Base-by-base conservation (phyloP, 202 grass and related monocot genomes). In the Dendrocalamus latiflorus region DNA sequence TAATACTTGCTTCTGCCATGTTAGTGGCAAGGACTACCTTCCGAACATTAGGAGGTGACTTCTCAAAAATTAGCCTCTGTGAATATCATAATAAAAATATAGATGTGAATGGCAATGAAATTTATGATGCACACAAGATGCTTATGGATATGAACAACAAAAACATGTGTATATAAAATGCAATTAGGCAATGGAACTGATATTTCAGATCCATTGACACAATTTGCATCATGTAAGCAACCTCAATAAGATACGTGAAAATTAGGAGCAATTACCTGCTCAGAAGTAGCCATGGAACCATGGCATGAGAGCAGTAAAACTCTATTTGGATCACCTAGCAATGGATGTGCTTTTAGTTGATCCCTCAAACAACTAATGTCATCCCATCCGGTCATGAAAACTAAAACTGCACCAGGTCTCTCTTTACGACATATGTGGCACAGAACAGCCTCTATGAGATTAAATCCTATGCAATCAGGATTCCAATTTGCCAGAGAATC, bases 1-100 rank as follows among this genome's bases (percentile, higher is more conserved):
- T 98, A 86, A 98, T 98, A 83, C 96, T 98, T 85, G 96, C 96
- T 89, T 98, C 93, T 81, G 93, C 93, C 96, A 98, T 98, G 78
- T 98, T 98, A 85, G 96, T 98, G 54, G 96, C 91, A 80, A 98
- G 91, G 47, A 98, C 89, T 85, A 98, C 81, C 76, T 98, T 98
- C 48, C 96, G 90, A 77, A 95, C 83, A 87, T 98, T 98, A 57
- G 89, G 90, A 84, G 91, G 92, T 70, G 89, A 60, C 60, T 86
- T 92, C 81, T 98, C 93, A 88, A 98, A 98, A 76, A 98, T 98
- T 72, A 98, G 80, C 88, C 94, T 93, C 90, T 98, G 87, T 20
- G 33, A 45, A 64, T 41, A 88, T 76, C 42, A 85, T 45, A 48
- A 80, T 43, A 67, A 51, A 81, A 34, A 66, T 45, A 53, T 34